A percentile compares a stretch with the other conserved stretches of the same genome.
These are phyloP conservation scores for Cryphonectria carpinicola DNA, from an alignment of 2,329 filamentous ascomycete genomes.

Conservation along the genomic window DNA sequence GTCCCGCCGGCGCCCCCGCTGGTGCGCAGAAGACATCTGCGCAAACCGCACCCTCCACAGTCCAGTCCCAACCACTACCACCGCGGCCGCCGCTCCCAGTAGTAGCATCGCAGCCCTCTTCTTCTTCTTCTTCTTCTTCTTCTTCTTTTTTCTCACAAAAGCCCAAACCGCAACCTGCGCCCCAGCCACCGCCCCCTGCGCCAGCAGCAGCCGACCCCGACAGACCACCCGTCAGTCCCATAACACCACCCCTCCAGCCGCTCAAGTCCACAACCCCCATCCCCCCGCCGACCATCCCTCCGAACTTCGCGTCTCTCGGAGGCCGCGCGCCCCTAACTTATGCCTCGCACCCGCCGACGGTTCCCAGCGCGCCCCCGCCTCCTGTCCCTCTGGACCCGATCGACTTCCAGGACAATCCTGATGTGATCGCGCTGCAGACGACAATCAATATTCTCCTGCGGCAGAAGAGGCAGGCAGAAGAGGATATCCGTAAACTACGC, in stretches of 20 bases:
- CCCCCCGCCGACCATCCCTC: conserved; percentile 27
- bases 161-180: conserved; percentile 14
- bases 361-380: conserved; percentile 40
- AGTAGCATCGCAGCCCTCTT: neutral
- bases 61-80: conserved; percentile 21
- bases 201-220: conserved; percentile 46
- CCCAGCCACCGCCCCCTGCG: conserved; percentile 16
- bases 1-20: conserved; percentile 28
- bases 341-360: conserved; percentile 46
- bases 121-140: neutral
- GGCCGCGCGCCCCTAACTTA: conserved; percentile 49
- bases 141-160: neutral
- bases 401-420: conserved; percentile 70
- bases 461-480: conserved; percentile 76
- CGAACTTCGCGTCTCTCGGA: conserved; percentile 36
- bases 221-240: conserved; percentile 57
- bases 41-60: conserved; percentile 17
- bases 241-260: conserved; percentile 33
- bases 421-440: conserved; percentile 83
- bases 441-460: conserved; percentile 87
- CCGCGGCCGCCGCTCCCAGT: conserved; percentile 9
- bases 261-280: conserved; percentile 23
- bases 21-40: neutral
- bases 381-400: conserved; percentile 57
- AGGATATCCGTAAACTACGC: conserved; percentile 74